Evolutionary conservation across 2,329 filamentous ascomycete genomes (phyloP).

Genomic region (Aureobasidium leucospermi): DNA sequence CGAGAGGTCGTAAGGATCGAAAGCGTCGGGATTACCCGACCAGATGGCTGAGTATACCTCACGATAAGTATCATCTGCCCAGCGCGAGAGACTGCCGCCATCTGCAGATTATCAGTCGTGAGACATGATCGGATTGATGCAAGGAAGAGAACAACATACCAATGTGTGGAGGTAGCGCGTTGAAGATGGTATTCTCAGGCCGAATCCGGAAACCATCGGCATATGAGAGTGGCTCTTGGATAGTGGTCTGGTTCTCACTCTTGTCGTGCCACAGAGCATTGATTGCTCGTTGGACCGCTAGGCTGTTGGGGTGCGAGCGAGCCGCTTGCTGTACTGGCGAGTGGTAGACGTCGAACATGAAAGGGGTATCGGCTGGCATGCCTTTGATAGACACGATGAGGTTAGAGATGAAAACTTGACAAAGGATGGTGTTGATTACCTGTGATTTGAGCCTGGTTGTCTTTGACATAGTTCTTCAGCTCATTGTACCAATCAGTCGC

Average conservation of each 20-base stretch:
- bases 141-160: neutral
- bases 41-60: neutral
- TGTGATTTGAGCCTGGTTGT: neutral
- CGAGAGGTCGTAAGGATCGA: neutral
- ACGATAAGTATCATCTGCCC: constrained; percentile 2
- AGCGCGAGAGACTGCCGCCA: constrained; percentile 5
- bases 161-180: neutral
- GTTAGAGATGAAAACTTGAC: neutral
- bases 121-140: too few species aligned
- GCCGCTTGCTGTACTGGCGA: neutral
- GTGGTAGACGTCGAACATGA: constrained; percentile 3
- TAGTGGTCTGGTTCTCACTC: neutral
- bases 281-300: neutral
- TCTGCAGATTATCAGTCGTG: neutral
- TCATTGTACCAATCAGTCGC: constrained; percentile 1
- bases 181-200: neutral
- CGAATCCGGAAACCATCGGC: constrained; percentile 5
- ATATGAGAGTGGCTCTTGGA: neutral
- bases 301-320: constrained; percentile 4
- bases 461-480: neutral
- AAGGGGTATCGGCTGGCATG: neutral
- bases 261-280: neutral
- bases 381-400: neutral
- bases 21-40: neutral
- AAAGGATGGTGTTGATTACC: neutral